These are phyloP conservation scores for Solanum chilense DNA, from an alignment of 257 asterid genomes.

Conservation along the genomic window DNA sequence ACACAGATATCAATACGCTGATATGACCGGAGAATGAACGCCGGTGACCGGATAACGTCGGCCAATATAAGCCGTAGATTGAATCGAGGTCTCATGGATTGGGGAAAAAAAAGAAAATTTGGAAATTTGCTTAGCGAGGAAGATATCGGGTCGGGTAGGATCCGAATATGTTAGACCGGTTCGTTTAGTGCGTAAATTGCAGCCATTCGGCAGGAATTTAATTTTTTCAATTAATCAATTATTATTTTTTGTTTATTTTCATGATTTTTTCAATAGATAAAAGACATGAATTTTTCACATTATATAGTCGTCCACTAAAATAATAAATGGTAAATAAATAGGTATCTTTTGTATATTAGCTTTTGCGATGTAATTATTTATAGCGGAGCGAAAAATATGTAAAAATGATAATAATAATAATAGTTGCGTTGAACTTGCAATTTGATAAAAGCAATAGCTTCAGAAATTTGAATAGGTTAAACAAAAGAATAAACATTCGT, in stretches of 20 bases:
- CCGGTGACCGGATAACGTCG: conserved; percentile 35
- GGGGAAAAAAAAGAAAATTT: not conserved
- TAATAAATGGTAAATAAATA: not conserved
- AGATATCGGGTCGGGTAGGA: not conserved
- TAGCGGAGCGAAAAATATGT: not conserved
- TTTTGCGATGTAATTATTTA: not conserved
- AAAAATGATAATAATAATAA: not conserved
- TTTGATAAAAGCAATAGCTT: not conserved
- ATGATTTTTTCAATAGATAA: not conserved
- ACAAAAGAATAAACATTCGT: not conserved
- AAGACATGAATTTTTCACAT: not conserved
- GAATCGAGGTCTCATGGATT: not conserved
- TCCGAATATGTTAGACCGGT: not conserved
- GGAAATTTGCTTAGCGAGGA: not conserved
- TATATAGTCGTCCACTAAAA: not conserved
- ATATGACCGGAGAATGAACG: conserved; percentile 7
- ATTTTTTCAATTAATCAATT: too few relatives aligned
- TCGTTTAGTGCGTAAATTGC: not conserved
- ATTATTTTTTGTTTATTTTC: not conserved
- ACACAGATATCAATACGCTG: not conserved
- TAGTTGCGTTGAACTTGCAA: not conserved
- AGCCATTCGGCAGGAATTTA: not conserved
- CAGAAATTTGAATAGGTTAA: not conserved
- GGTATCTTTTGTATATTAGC: not conserved
- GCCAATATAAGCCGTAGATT: conserved; percentile 42